These are phyloP conservation scores for Ilex paraguariensis DNA, from an alignment of 305 asterid species.

Conservation along the genomic window DNA sequence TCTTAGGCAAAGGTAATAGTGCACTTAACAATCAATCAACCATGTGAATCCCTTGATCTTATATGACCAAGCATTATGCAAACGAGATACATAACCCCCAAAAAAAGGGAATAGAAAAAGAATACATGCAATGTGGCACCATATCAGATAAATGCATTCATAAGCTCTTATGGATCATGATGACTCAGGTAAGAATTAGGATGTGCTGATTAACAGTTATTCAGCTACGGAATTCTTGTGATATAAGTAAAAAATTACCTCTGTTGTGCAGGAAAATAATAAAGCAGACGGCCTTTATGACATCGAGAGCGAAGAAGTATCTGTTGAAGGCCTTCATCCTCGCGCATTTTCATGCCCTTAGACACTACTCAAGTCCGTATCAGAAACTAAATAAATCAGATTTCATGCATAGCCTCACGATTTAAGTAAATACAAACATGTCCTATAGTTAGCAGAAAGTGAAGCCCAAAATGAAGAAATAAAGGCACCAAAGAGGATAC, in stretches of 20 bases:
- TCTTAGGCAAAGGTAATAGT: too few species aligned
- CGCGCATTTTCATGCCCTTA: constrained; percentile 29
- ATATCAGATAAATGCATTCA: too few species aligned
- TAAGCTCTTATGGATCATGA: not conserved
- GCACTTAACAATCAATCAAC: too few species aligned
- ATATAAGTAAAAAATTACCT: constrained; percentile 35
- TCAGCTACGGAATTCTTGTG: not conserved
- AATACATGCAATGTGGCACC: too few species aligned
- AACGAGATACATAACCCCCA: too few species aligned
- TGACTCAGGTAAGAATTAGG: not conserved
- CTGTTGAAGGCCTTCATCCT: constrained; percentile 54
- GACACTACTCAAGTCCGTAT: constrained; percentile 38
- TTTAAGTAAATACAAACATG: not conserved
- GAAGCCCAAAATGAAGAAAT: not conserved
- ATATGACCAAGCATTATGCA: too few species aligned
- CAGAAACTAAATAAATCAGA: constrained; percentile 4
- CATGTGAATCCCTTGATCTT: too few species aligned
- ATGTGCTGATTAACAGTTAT: too few species aligned
- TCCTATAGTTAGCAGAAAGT: not conserved
- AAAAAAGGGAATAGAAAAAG: too few species aligned
- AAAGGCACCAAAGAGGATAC: not conserved
- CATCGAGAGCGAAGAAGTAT: constrained; percentile 72
- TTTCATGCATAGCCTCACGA: not conserved
- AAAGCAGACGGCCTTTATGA: constrained; percentile 93
- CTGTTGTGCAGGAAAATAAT: constrained; percentile 60